Evolutionary conservation across 1,284 basidiomycete species (phyloP), one percentile per base, ranked within the genome.

Genomic region (Naganishia albida): DNA sequence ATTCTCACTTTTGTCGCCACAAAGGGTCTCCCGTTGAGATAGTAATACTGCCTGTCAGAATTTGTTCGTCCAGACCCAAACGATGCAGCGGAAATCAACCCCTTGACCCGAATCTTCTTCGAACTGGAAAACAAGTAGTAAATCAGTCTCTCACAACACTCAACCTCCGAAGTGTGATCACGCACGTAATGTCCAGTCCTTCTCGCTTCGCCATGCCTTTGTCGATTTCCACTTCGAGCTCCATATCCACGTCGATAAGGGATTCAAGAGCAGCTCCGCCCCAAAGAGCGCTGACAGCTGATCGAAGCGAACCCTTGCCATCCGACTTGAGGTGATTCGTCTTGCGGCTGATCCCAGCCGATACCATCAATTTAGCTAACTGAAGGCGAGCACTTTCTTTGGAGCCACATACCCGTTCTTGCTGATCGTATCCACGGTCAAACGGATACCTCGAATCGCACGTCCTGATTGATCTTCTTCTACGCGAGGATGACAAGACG

Each of bases 21-120:
- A 75, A 91, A 96, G 0, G 96, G 95, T 38, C 96, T 82, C 0
- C 93, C 91, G 72, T 99, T 99, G 72, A 99, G 83, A 74, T 89
- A 99, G 78, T 92, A 92, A 78, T 90, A 98, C 72, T 98, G 95
- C 1, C 94, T 81, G 74, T 98, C 96, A 0, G 87, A 84, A 13
- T 86, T 86, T 1, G 85, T 83, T 39, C 93, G 81, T 2, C 94
- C 95, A 63, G 85, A 72, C 7, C 77, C 78, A 73, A 75, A 77
- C 2, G 74, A 68, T 0, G 75, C 74, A 0, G 75, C 73, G 0
- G 78, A 79, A 15, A 80, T 75, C 39, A 80, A 66, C 0, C 78
- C 79, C 0, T 49, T 43, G 4, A 77, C 72, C 7, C 68, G 70
- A 30, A 80, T 72, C 1, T 28, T 67, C 23, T 79, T 74, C 0